These are phyloP conservation scores for Neopestalotiopsis rosae DNA, from an alignment of 2,329 filamentous ascomycete genomes.

Conservation along the genomic window DNA sequence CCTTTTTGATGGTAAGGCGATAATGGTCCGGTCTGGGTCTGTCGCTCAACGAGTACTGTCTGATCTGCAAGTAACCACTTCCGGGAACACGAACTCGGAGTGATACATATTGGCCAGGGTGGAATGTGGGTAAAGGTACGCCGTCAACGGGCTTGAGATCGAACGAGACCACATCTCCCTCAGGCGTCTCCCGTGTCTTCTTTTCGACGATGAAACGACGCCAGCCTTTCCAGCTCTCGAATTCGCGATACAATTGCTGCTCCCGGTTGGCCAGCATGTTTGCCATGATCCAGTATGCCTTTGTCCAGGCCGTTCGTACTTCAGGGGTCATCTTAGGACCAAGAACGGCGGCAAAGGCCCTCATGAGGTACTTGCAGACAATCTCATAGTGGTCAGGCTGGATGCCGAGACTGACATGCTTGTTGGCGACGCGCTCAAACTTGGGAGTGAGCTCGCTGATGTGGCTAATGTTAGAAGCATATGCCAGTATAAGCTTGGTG, in stretches of 20 bases:
- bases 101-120: conserved; percentile 76
- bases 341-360: conserved; percentile 70
- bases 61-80: conserved; percentile 64
- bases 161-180: conserved; percentile 72
- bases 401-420: conserved; percentile 75
- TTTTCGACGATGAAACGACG: conserved; percentile 68
- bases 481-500: conserved; percentile 70
- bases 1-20: conserved; percentile 74
- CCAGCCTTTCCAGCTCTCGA: conserved; percentile 70
- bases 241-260: conserved; percentile 64
- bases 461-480: conserved; percentile 73
- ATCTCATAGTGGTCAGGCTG: conserved; percentile 72
- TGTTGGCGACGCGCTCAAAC: conserved; percentile 68
- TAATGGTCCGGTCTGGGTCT: conserved; percentile 66
- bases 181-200: conserved; percentile 65
- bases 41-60: conserved; percentile 77
- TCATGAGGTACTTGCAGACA: conserved; percentile 72
- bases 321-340: conserved; percentile 69
- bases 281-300: conserved; percentile 76
- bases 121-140: conserved; percentile 64
- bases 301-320: conserved; percentile 70
- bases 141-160: conserved; percentile 69
- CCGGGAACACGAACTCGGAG: conserved; percentile 62
- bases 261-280: conserved; percentile 74
- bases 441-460: conserved; percentile 59